Conservation (phyloP, 345 rosid genomes). For the Pugionium dolabratum region DNA sequence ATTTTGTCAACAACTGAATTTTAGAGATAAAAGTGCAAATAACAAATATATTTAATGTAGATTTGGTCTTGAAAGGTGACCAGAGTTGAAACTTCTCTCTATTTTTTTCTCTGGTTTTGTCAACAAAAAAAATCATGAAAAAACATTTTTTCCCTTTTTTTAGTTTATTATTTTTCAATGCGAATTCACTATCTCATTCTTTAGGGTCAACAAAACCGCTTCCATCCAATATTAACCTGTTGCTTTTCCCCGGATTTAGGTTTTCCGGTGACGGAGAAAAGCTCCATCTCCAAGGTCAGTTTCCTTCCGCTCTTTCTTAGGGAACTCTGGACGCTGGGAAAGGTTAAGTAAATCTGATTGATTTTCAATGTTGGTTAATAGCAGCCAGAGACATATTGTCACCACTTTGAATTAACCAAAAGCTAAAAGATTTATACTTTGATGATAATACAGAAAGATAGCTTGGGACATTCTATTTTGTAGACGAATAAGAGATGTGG, state of each 20-base stretch:
- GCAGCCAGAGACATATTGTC: neutral
- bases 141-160: no score
- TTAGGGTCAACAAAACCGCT: slow-evolving; percentile 19
- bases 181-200: slow-evolving; percentile 16
- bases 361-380: neutral
- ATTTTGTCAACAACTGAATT: no score
- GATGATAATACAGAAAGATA: slow-evolving; percentile 16
- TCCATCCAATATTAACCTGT: slow-evolving; percentile 8
- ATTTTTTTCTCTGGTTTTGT: no score
- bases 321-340: neutral
- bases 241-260: slow-evolving; percentile 13
- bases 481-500: neutral
- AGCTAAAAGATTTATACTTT: slow-evolving; percentile 7
- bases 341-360: neutral
- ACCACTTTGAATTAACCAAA: neutral
- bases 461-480: slow-evolving; percentile 13
- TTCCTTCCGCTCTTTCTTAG: neutral
- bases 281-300: slow-evolving; percentile 28
- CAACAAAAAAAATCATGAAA: no score
- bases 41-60: no score
- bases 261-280: slow-evolving; percentile 25
- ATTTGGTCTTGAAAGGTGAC: no score
- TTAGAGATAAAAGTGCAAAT: no score
- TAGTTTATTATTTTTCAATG: neutral
- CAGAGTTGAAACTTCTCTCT: no score